phyloP scores from a whole-genome alignment of 768 basidiomycete genomes.

The Termitomyces sp. region DNA sequence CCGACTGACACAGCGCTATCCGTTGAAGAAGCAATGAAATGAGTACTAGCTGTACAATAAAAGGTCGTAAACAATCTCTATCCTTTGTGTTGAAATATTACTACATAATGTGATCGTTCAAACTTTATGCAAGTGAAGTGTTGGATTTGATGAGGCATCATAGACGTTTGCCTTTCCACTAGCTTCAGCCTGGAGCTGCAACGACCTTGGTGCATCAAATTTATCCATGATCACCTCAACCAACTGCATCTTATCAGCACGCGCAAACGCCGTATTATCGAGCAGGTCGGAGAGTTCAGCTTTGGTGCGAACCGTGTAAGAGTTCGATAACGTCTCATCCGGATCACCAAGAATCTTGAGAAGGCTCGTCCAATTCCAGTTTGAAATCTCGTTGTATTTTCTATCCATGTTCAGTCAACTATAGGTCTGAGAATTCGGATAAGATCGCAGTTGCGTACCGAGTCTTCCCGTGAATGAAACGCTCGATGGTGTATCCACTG shows the following conservation, averaged over 20 bases:
- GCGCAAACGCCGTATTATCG: conserved; percentile 55
- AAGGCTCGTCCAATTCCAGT: conserved; percentile 74
- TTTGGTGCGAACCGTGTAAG: conserved; percentile 67
- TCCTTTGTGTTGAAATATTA: too few relatives aligned
- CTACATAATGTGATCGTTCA: too few relatives aligned
- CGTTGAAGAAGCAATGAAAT: too few relatives aligned
- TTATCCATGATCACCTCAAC: conserved; percentile 78
- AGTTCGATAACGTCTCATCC: conserved; percentile 46
- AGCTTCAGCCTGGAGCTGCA: conserved; percentile 54
- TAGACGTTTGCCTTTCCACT: conserved; percentile 50
- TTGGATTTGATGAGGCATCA: conserved; percentile 7
- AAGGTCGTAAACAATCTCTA: background rate
- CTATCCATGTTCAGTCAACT: conserved; percentile 28
- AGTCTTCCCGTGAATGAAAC: conserved; percentile 62
- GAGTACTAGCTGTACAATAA: too few relatives aligned
- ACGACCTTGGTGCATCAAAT: conserved; percentile 65
- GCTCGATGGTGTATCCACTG: conserved; percentile 87
- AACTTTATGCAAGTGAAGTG: background rate
- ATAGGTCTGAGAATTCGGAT: too few relatives aligned
- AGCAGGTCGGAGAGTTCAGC: conserved; percentile 66
- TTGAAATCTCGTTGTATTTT: conserved; percentile 82
- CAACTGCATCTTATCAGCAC: conserved; percentile 65
- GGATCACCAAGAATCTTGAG: conserved; percentile 57
- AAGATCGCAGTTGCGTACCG: conserved; percentile 26
- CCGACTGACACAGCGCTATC: too few relatives aligned